Base-by-base conservation (phyloP, 2,329 filamentous ascomycete species). In the Fusarium irregulare region DNA sequence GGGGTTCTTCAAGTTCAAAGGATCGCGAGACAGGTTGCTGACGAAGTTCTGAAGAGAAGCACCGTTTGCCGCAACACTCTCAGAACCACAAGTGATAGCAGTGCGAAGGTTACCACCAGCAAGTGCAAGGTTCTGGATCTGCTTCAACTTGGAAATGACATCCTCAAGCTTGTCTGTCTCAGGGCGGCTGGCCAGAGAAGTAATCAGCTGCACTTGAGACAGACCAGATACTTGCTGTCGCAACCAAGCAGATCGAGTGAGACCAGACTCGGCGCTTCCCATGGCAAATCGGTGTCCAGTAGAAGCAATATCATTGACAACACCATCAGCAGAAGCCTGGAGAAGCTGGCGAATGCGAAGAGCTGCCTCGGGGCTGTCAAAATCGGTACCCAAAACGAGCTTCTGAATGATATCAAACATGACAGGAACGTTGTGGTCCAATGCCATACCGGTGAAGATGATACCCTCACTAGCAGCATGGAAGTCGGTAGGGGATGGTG, bases 181-280 rank as follows among this genome's bases (percentile, higher is more conserved):
- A 0, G 88, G 86, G 46, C 93, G 88, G 30, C 90, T 90, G 18
- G 94, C 93, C 14, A 99, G 85, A 21, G 89, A 88, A 1, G 93
- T 92, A 32, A 93, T 91, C 37, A 97, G 86, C 80, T 96, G 92
- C 53, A 98, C 89, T 78, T 99, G 96, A 1, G 93, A 91, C 57
- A 99, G 84, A n/a, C 96, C 96, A 54, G 89, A 88, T n/a, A 94
- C 91, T 80, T 97, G 93, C 82, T 98, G 94, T 68, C 88, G 88
- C 42, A 94, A 82, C 79, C 89, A 90, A 3, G 91, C 91, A 63
- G 89, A 88, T 18, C 87, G 86, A 2, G 92, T 93, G 45, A 98
- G 83, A 4, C 91, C 89, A 27, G 95, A 91, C 76, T 97, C 92
- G 1, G 96, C 93, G 75, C 92, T 93, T 49, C 91, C 90, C 73